Percentiles rank a stretch among this genome's conserved stretches.
Evolutionary conservation across 768 basidiomycete genomes (phyloP).

Genomic region (Megacollybia marginata): DNA sequence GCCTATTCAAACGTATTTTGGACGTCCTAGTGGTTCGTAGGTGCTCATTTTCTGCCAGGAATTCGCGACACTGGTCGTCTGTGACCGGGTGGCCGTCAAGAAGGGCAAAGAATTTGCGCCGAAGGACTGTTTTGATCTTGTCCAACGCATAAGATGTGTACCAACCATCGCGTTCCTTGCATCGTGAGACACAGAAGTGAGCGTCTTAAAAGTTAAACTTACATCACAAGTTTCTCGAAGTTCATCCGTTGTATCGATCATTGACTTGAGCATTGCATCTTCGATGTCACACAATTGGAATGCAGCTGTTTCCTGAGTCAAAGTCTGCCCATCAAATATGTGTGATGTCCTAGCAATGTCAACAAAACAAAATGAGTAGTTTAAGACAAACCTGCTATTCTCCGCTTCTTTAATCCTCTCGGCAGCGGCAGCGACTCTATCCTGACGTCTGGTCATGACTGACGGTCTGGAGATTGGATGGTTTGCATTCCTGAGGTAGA

Average conservation of each 20-base stretch:
- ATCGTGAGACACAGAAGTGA: constrained; percentile 1
- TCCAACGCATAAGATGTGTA: constrained; percentile 71
- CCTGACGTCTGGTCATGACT: constrained; percentile 61
- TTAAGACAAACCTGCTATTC: constrained; percentile 17
- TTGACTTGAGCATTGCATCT: constrained; percentile 74
- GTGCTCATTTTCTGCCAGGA: constrained; percentile 40
- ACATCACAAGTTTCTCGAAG: constrained; percentile 72
- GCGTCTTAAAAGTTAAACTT: constrained; percentile 20
- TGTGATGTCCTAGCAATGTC: constrained; percentile 50
- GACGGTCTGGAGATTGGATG: constrained; percentile 75
- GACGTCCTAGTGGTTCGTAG: constrained; percentile 36
- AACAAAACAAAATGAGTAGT: background rate
- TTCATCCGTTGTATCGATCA: constrained; percentile 71
- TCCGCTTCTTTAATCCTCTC: constrained; percentile 23
- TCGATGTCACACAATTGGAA: constrained; percentile 92
- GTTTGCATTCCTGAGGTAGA: constrained; percentile 85
- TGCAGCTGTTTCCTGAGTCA: constrained; percentile 82
- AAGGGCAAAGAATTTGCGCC: constrained; percentile 79
- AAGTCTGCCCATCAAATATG: constrained; percentile 78
- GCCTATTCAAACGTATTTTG: constrained; percentile 59
- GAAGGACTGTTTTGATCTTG: constrained; percentile 75
- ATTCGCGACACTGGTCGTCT: constrained; percentile 63
- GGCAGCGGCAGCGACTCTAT: constrained; percentile 26
- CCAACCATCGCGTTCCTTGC: constrained; percentile 84
- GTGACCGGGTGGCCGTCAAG: constrained; percentile 66